Base-by-base conservation (phyloP, 139 green algal species). In the Closterium sp. region DNA sequence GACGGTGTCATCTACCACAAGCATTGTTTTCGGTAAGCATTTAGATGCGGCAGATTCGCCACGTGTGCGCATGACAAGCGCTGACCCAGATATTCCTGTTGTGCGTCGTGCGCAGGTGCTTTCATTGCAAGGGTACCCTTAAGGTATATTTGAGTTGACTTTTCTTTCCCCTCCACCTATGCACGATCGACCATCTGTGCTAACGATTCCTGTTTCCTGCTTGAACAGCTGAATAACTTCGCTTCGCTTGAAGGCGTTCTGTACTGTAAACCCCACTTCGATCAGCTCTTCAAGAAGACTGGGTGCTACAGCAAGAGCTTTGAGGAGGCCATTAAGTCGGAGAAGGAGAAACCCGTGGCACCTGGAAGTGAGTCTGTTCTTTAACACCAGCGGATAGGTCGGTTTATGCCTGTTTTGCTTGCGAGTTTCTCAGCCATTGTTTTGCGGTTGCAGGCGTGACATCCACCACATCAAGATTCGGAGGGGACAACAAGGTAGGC, bases 251-350 rank as follows among this genome's bases (percentile, higher is more conserved):
- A 93, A 38, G 87, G 87, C 33, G 90, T 93, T 23, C 86, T 93
- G 33, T 93, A 93, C 87, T 93, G 90, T 33, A 93, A 93, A 88
- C 90, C 90, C 12, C 90, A 93, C 32, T 93, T 93, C 69, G 33
- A 92, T 55, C 90, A 93, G 28, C 87, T 93, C 21, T 93, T 93
- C 32, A 93, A 93, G 87, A 43, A 92, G 4, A 92, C 87, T 33
- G 90, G 90, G 33, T 93, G 87, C 43, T 93, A 92, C 33, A 30
- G 87, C 35, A 76, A 86, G 7, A 88, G 90, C 31, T 93, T 93
- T 89, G 89, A 92, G 6, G 84, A 88, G 12, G 89, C 89, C 4
- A 89, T 91, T 34, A 91, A 91, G 55, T 30, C 64, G 21, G 88
- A 91, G 88, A 91, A 91, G 30, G 88, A 85, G 76, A 34, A 66